Evolutionary conservation across 1,284 basidiomycete genomes (phyloP).

Genomic region (Phellinidium pouzarii): DNA sequence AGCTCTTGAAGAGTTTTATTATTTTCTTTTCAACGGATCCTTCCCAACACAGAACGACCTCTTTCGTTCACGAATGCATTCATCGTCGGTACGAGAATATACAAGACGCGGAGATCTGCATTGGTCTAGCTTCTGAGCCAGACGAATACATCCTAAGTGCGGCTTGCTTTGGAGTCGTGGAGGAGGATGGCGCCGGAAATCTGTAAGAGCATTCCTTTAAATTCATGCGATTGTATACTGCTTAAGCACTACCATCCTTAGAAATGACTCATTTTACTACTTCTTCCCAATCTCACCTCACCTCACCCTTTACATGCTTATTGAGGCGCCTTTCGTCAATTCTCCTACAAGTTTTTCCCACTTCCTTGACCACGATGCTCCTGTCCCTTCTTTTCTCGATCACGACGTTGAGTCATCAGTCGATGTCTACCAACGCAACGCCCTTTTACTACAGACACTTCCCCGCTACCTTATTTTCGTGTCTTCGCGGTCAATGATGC

Average conservation of each 20-base stretch:
- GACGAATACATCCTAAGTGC: conserved; percentile 41
- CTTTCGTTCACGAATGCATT: conserved; percentile 20
- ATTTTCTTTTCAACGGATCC: conserved; percentile 14
- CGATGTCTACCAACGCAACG: conserved; percentile 49
- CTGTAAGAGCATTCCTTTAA: conserved; percentile 29
- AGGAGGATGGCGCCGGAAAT: conserved; percentile 35
- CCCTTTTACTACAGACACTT: conserved; percentile 46
- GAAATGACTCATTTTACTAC: conserved; percentile 34
- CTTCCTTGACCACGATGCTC: conserved; percentile 1
- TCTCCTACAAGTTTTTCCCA: background rate
- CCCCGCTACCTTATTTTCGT: conserved; percentile 42
- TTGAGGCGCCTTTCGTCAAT: conserved; percentile 16
- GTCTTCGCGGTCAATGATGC: conserved; percentile 41
- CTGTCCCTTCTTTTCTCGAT: conserved; percentile 27
- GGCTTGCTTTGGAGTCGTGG: conserved; percentile 36
- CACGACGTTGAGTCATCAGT: conserved; percentile 42
- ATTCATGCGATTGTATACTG: background rate
- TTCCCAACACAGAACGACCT: conserved; percentile 8
- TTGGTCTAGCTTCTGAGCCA: conserved; percentile 34
- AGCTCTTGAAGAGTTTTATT: conserved; percentile 15
- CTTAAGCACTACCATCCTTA: conserved; percentile 10
- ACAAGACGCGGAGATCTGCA: conserved; percentile 29
- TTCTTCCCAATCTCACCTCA: conserved; percentile 50
- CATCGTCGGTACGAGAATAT: conserved; percentile 27
- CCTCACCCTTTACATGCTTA: conserved; percentile 43